Percentiles rank a stretch among this genome's conserved stretches.
phyloP scores from a whole-genome alignment of 75 land plant species.

The Sequoia sempervirens region DNA sequence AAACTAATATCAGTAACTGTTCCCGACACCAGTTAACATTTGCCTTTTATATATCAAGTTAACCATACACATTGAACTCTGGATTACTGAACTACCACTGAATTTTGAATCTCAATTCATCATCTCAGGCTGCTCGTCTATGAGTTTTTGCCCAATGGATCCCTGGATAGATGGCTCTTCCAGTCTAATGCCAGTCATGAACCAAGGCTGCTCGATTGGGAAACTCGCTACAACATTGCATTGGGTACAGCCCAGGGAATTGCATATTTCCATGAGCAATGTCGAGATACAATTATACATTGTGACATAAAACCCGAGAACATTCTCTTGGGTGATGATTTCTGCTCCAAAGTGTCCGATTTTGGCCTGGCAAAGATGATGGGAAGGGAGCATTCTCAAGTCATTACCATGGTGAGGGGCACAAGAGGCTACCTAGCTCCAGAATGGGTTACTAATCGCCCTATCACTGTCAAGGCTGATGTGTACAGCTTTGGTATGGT shows the following conservation, averaged over 20 bases:
- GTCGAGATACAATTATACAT: conserved; percentile 67
- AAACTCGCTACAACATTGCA: conserved; percentile 53
- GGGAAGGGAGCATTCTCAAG: conserved; percentile 51
- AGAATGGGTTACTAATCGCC: conserved; percentile 62
- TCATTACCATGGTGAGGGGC: conserved; percentile 60
- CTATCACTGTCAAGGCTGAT: conserved; percentile 70
- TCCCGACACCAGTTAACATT: neutral
- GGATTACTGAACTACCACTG: neutral
- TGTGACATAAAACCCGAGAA: conserved; percentile 91
- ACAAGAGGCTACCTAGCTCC: conserved; percentile 79
- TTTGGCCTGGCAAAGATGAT: conserved; percentile 79
- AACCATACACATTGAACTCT: neutral
- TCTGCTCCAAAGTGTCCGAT: conserved; percentile 72
- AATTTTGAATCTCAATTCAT: neutral
- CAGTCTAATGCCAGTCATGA: neutral
- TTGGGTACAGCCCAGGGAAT: conserved; percentile 64
- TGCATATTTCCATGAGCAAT: conserved; percentile 72
- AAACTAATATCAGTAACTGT: neutral
- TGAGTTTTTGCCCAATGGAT: conserved; percentile 37
- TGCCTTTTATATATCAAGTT: neutral
- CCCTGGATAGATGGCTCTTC: conserved; percentile 34
- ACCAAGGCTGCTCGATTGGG: conserved; percentile 52
- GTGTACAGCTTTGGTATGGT: conserved; percentile 83
- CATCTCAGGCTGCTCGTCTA: conserved; percentile 29
- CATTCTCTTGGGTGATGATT: conserved; percentile 58